A percentile compares a stretch with the other conserved stretches of the same genome.
phyloP scores from a whole-genome alignment of 1,284 basidiomycete species.

The Moesziomyces antarcticus region DNA sequence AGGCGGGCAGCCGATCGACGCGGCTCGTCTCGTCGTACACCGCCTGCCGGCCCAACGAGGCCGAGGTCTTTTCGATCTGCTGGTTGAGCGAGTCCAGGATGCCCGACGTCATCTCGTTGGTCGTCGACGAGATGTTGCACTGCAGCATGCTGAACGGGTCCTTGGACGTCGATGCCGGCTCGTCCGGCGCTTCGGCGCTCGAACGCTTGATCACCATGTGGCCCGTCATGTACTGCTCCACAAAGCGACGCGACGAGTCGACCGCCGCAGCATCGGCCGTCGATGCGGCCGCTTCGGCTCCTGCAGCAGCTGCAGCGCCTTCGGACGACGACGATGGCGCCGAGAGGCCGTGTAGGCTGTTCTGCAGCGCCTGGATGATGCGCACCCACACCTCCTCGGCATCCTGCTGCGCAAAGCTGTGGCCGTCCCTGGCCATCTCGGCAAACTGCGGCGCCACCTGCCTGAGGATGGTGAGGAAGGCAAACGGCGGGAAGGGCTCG shows the following conservation, averaged over 20 bases:
- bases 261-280: conserved; percentile 3
- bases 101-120: conserved; percentile 89
- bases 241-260: conserved; percentile 70
- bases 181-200: conserved; percentile 78
- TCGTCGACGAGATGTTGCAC: conserved; percentile 86
- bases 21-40: conserved; percentile 85
- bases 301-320: no score
- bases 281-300: neutral
- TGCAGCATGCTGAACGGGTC: conserved; percentile 89
- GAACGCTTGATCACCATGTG: conserved; percentile 79
- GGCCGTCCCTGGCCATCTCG: conserved; percentile 72
- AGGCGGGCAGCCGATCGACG: conserved; percentile 81
- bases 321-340: neutral
- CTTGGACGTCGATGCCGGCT: conserved; percentile 74
- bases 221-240: conserved; percentile 86
- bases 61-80: conserved; percentile 85
- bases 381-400: conserved; percentile 94
- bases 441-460: conserved; percentile 90
- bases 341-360: conserved; percentile 70
- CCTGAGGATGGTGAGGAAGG: conserved; percentile 78
- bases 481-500: conserved; percentile 79
- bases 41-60: conserved; percentile 81
- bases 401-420: conserved; percentile 86
- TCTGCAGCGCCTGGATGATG: conserved; percentile 81
- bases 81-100: conserved; percentile 86